Percentiles rank a stretch among this genome's conserved stretches.
These are phyloP conservation scores for Exobasidium rhododendri DNA, from an alignment of 1,284 basidiomycete species.

Conservation along the genomic window DNA sequence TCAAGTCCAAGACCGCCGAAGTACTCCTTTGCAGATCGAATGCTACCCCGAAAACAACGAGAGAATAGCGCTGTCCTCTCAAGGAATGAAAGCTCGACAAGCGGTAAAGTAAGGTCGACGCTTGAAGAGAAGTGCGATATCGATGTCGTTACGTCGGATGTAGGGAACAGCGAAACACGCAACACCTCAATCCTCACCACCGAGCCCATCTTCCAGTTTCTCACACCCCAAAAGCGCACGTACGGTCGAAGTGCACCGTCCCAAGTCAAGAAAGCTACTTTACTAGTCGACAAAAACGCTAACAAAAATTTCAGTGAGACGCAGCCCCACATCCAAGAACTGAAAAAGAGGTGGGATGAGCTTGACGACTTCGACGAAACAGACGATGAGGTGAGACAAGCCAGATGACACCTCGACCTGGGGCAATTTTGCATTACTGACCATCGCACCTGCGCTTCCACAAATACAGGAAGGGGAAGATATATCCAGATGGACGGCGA, in stretches of 20 bases:
- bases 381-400: slow-evolving; percentile 20
- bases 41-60: slow-evolving; percentile 25
- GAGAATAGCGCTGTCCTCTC: background rate
- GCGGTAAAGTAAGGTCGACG: background rate
- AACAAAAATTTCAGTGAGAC: background rate
- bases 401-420: too few species aligned
- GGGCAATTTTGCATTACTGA: too few species aligned
- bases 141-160: too few species aligned
- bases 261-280: background rate
- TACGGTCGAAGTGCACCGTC: background rate
- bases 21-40: slow-evolving; percentile 24
- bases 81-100: background rate
- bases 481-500: background rate
- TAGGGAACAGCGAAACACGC: background rate
- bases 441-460: background rate
- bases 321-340: background rate
- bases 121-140: too few species aligned
- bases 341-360: background rate
- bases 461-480: background rate
- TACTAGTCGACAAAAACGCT: background rate
- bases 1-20: slow-evolving; percentile 18
- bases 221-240: too few species aligned
- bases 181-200: background rate
- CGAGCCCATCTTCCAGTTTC: too few species aligned
- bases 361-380: background rate